phyloP scores from a whole-genome alignment of 2,329 filamentous ascomycete genomes.

The Ceratocystis harringtonii region DNA sequence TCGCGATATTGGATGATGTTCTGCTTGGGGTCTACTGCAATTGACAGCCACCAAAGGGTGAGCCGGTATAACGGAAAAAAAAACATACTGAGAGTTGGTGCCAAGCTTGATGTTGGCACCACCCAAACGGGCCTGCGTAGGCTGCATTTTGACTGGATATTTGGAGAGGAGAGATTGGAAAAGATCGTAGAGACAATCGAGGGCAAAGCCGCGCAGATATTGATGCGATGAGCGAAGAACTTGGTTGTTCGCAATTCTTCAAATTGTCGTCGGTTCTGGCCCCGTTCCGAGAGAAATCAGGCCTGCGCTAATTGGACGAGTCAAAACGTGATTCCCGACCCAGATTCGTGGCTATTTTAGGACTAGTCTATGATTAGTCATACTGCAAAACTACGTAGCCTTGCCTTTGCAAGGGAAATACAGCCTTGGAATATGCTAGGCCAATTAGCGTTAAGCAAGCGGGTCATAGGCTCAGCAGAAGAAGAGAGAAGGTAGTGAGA shows the following conservation, averaged over 20 bases:
- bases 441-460: not conserved
- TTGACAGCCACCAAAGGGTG: not conserved
- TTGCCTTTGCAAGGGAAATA: not conserved
- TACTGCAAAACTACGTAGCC: not conserved
- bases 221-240: not conserved
- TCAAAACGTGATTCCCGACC: conserved; percentile 13
- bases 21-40: no score
- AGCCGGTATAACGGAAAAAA: not conserved
- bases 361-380: conserved; percentile 10
- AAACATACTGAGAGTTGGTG: conserved; percentile 17
- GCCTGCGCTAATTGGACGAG: conserved; percentile 12
- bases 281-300: conserved; percentile 15
- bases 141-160: conserved; percentile 29
- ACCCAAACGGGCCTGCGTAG: conserved; percentile 30
- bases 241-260: not conserved
- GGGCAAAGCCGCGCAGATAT: not conserved
- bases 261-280: conserved; percentile 7
- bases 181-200: not conserved
- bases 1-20: no score
- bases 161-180: not conserved
- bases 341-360: conserved; percentile 7
- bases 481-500: not conserved
- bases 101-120: conserved; percentile 20
- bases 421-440: conserved; percentile 1
- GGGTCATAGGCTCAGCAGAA: not conserved